Evolutionary conservation across 2,329 filamentous ascomycete species (phyloP), one percentile per base, ranked within the genome.

Genomic region (Conoideocrella luteorostrata): DNA sequence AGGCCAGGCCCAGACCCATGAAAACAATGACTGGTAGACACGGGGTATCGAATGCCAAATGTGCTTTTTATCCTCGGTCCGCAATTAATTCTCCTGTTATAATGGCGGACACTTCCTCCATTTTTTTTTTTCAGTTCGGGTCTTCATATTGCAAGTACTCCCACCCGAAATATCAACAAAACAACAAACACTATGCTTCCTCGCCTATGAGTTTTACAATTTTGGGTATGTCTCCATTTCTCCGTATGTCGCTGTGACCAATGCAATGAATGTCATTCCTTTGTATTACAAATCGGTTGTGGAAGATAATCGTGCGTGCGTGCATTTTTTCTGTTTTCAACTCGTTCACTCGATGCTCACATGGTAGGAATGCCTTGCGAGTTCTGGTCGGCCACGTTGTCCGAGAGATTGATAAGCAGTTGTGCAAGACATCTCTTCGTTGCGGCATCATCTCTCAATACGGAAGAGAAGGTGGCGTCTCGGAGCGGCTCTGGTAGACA

Each of bases 391-490:
- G 74, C 82, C 47, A 90, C 84, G 53, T 87, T 91, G 66, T 97
- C 93, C 9, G 88, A 94, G 43, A 98, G 79, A 61, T 97, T 97
- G 69, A 97, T 94, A 47, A 97, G 76, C 7, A 98, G 81, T 67
- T 97, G 93, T n/a, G 90, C 88, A 26, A 98, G 82, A 65, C 93
- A 98, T 47, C 93, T 84, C 72, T 98, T 98, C 1, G 93, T 98
- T 1, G 93, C 93, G 12, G 93, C 93, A 60, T 98, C 93, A 59
- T 98, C 93, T 46, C 93, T 86, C 26, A 98, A 82, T 35, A 98
- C 93, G 0, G 90, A 91, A 7, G 89, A 95, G 64, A 98, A 98
- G 2, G 93, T 98, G 7, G 91, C 90, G 63, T 98, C 93, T 38
- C 93, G 86, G n/a, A 98, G 82, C n/a, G 93, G 93, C 59, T 98